Evolutionary conservation across 306 rosid genomes (phyloP), one percentile per base, ranked within the genome.

Genomic region (Fragaria vesca): DNA sequence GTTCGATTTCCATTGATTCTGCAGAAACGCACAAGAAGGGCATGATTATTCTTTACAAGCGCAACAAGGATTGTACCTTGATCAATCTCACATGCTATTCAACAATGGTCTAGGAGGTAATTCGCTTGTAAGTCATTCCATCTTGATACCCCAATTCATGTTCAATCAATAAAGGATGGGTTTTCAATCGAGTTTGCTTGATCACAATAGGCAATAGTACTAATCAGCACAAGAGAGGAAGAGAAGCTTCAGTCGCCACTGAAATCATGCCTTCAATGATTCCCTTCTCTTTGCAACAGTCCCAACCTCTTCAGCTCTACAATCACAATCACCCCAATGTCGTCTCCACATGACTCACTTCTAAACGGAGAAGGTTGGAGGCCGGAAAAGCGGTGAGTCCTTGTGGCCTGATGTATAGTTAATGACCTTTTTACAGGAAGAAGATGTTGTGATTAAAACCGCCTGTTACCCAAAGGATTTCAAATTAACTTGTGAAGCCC

Each of bases 251-350:
- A 66, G 40, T 78, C 43, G 58, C 75, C 15, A 47, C 81, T 4
- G 90, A 75, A 38, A 79, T 78, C 26, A 71, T 85, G 30, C 43
- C 87, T 51, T 86, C 87, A 13, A 76, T 87, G 26, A 85, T 83
- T 88, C 86, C 85, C 28, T 86, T 84, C 84, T 83, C 90, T 74
- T 12, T 84, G 57, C 97, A 79, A 48, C 81, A 81, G 73, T 80
- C 90, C 5, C 89, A 88, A 24, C 66, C 90, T 78, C 83, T 97
- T 76, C 97, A 92, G 75, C 93, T 92, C 84, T 96, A 94, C 57
- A 82, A 57, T 52, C 79, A 70, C 40, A 76, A 77, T 15, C 60
- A 52, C 11, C 89, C 86, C 70, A 94, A 90, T 89, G 91, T 82
- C 20, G 98, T 95, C 80, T 92, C 98, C 57, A 95, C 97, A 0